These are phyloP conservation scores for Neohortaea acidophila DNA, from an alignment of 495 filamentous ascomycete species.

Conservation along the genomic window DNA sequence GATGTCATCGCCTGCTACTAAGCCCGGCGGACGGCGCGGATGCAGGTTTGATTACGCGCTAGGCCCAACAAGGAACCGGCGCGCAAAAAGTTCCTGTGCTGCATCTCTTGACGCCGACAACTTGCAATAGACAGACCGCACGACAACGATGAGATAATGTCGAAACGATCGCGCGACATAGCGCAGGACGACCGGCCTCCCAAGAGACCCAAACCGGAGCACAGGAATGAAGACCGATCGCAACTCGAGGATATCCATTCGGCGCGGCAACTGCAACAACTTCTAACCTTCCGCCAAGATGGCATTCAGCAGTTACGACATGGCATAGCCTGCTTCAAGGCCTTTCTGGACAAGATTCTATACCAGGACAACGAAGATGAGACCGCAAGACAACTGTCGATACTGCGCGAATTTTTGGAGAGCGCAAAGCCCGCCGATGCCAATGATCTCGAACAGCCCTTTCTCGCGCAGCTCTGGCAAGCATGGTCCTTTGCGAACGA, in stretches of 20 bases:
- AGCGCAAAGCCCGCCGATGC: conserved; percentile 41
- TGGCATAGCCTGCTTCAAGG: conserved; percentile 55
- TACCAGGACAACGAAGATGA: conserved; percentile 25
- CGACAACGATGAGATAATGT: conserved; percentile 4
- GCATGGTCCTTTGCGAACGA: conserved; percentile 62
- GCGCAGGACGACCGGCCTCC: conserved; percentile 5
- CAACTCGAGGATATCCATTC: conserved; percentile 18
- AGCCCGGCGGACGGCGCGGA: no score
- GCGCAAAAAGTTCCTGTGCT: no score
- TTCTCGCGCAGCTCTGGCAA: conserved; percentile 59
- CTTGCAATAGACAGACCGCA: no score
- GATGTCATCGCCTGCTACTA: no score
- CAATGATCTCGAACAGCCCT: conserved; percentile 41
- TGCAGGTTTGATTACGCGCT: no score
- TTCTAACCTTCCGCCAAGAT: conserved; percentile 18
- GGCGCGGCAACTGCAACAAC: conserved; percentile 16
- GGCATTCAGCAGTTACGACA: conserved; percentile 12
- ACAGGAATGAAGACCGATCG: neutral
- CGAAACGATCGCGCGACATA: conserved; percentile 10
- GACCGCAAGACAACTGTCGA: conserved; percentile 23
- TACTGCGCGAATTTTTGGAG: conserved; percentile 61
- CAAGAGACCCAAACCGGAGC: conserved; percentile 12
- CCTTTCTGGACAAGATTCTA: conserved; percentile 51
- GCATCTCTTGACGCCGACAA: no score
- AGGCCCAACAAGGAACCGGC: no score